phyloP scores from a whole-genome alignment of 345 rosid species.

The Passiflora organensis region DNA sequence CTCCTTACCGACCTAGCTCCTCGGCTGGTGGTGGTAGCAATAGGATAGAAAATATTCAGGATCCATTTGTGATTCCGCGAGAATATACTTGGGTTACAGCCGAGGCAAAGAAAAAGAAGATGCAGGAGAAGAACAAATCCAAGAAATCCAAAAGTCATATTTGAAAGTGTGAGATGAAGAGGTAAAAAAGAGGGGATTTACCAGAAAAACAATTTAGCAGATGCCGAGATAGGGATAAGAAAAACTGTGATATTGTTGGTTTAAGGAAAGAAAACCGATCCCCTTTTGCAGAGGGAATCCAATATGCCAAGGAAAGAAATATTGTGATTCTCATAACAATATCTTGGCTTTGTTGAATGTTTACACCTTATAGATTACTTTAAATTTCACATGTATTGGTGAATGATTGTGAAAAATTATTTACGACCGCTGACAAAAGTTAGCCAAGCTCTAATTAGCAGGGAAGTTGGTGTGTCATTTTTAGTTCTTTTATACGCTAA shows the following conservation, averaged over 20 bases:
- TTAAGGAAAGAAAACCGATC: constrained; percentile 9
- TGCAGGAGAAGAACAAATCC: constrained; percentile 78
- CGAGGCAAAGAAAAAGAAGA: constrained; percentile 85
- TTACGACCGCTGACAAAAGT: constrained; percentile 13
- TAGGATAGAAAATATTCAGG: constrained; percentile 54
- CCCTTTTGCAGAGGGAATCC: constrained; percentile 15
- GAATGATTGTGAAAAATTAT: constrained; percentile 18
- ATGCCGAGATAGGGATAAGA: constrained; percentile 16
- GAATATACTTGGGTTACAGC: constrained; percentile 77
- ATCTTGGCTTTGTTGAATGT: constrained; percentile 15
- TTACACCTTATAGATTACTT: constrained; percentile 19
- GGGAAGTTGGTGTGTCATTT: background rate
- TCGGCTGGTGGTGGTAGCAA: constrained; percentile 41
- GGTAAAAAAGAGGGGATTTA: constrained; percentile 24
- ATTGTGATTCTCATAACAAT: constrained; percentile 26
- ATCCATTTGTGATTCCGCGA: constrained; percentile 70
- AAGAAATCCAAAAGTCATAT: constrained; percentile 53
- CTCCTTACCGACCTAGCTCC: constrained; percentile 58
- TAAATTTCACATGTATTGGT: constrained; percentile 16
- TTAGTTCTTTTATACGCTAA: background rate
- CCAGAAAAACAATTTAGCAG: constrained; percentile 14
- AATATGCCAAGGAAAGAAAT: constrained; percentile 17
- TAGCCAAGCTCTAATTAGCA: constrained; percentile 7
- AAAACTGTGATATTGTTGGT: constrained; percentile 20
- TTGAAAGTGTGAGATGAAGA: constrained; percentile 12